Evolutionary conservation across 805 yeast genomes (phyloP).

Genomic region (Ogataea naganishii): DNA sequence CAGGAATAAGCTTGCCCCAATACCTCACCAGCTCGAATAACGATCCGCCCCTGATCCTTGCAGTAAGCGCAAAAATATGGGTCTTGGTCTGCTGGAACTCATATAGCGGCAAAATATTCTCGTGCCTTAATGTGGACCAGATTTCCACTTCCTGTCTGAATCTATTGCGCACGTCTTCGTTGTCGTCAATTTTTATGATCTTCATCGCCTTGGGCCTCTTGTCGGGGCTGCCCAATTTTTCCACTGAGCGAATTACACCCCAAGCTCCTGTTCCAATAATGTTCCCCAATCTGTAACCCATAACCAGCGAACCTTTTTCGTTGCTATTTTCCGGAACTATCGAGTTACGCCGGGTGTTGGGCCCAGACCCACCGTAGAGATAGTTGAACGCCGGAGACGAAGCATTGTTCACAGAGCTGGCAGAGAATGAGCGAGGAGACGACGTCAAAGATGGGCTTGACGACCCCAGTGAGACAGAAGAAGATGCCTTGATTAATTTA

Average conservation of each 20-base stretch:
- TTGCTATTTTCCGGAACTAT: conserved; percentile 30
- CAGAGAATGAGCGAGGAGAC: conserved; percentile 4
- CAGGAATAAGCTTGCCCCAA: conserved; percentile 45
- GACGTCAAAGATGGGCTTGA: conserved; percentile 9
- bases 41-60: conserved; percentile 67
- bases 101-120: conserved; percentile 53
- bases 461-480: conserved; percentile 11
- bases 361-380: conserved; percentile 13
- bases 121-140: conserved; percentile 66
- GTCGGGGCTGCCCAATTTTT: conserved; percentile 9
- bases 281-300: conserved; percentile 56
- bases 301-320: conserved; percentile 60
- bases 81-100: conserved; percentile 52
- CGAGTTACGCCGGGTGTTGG: conserved; percentile 5
- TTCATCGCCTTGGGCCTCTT: conserved; percentile 18
- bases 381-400: conserved; percentile 12
- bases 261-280: conserved; percentile 86
- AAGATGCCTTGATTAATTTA: conserved; percentile 17
- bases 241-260: conserved; percentile 56
- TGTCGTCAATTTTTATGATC: conserved; percentile 23
- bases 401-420: neutral
- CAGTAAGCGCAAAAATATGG: conserved; percentile 61
- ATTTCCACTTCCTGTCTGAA: conserved; percentile 65
- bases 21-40: conserved; percentile 62
- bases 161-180: conserved; percentile 40